phyloP scores from a whole-genome alignment of 78 protist genomes.

The Dictyostelium firmibasis region DNA sequence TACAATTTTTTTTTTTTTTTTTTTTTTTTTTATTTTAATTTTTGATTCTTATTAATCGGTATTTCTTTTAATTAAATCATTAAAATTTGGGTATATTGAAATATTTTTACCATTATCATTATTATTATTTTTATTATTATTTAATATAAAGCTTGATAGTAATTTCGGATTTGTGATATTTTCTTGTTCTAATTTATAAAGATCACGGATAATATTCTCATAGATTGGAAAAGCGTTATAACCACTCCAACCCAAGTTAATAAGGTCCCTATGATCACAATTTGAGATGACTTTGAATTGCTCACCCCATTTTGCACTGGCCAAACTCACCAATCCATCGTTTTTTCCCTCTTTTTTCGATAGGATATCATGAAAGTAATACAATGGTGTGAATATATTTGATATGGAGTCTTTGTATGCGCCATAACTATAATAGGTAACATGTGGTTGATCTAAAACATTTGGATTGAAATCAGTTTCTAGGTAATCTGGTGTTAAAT shows the following conservation, averaged over 20 bases:
- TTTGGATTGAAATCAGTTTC: conserved; percentile 6
- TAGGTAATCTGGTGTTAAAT: conserved; percentile 24
- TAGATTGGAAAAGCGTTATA: conserved; percentile 48
- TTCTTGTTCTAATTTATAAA: neutral
- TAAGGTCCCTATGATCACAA: conserved; percentile 57
- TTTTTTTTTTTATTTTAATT: no score
- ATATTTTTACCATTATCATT: neutral
- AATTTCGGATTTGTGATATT: neutral
- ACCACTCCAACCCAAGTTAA: conserved; percentile 26
- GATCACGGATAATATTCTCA: neutral
- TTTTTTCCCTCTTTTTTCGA: conserved; percentile 34
- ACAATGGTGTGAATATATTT: neutral
- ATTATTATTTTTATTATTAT: neutral
- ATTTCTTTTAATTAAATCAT: neutral
- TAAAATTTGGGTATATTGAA: neutral
- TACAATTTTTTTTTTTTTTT: neutral
- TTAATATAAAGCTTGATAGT: neutral
- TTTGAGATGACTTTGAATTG: neutral
- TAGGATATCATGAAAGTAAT: neutral
- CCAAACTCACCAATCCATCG: conserved; percentile 49
- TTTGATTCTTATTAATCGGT: neutral
- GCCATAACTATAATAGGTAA: conserved; percentile 35
- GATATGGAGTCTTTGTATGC: neutral
- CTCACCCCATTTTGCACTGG: conserved; percentile 24
- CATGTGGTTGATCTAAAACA: conserved; percentile 3